These are phyloP conservation scores for Hypomontagnella monticulosa DNA, from an alignment of 495 filamentous ascomycete genomes.

Conservation along the genomic window DNA sequence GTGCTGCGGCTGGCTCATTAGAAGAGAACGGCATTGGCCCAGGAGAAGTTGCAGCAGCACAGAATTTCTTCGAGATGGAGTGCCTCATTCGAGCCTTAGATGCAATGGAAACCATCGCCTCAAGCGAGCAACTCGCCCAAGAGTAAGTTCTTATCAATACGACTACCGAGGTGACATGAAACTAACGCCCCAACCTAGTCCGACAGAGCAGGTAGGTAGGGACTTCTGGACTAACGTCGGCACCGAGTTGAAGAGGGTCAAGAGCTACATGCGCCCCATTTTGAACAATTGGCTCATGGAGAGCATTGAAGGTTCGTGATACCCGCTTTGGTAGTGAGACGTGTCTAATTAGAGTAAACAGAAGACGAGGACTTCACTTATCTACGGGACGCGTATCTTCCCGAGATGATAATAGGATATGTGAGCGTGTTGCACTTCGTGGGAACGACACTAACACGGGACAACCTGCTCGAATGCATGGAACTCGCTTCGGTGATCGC, in stretches of 20 bases:
- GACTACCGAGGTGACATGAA: neutral
- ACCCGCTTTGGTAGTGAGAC: too few relatives aligned
- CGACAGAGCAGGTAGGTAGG: conserved; percentile 44
- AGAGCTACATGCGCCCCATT: conserved; percentile 56
- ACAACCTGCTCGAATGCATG: conserved; percentile 78
- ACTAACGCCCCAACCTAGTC: conserved; percentile 34
- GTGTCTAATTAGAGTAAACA: conserved; percentile 37
- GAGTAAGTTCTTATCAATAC: conserved; percentile 47
- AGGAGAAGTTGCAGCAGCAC: conserved; percentile 60
- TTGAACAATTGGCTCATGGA: conserved; percentile 56
- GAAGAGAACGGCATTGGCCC: conserved; percentile 46
- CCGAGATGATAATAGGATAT: conserved; percentile 84
- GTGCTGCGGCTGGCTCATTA: conserved; percentile 47
- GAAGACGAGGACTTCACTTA: conserved; percentile 56
- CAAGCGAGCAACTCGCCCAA: conserved; percentile 54
- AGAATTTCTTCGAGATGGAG: conserved; percentile 78
- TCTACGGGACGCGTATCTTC: conserved; percentile 79
- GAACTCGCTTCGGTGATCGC: conserved; percentile 75
- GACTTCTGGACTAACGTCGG: conserved; percentile 57
- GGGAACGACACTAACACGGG: conserved; percentile 69
- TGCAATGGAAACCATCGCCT: conserved; percentile 66
- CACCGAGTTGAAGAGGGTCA: conserved; percentile 51
- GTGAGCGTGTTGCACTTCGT: conserved; percentile 76
- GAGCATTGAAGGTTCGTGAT: conserved; percentile 48
- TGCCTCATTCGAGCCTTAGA: conserved; percentile 72